Evolutionary conservation across 2,329 filamentous ascomycete species (phyloP), one percentile per base, ranked within the genome.

Genomic region (Fusarium beomiforme): DNA sequence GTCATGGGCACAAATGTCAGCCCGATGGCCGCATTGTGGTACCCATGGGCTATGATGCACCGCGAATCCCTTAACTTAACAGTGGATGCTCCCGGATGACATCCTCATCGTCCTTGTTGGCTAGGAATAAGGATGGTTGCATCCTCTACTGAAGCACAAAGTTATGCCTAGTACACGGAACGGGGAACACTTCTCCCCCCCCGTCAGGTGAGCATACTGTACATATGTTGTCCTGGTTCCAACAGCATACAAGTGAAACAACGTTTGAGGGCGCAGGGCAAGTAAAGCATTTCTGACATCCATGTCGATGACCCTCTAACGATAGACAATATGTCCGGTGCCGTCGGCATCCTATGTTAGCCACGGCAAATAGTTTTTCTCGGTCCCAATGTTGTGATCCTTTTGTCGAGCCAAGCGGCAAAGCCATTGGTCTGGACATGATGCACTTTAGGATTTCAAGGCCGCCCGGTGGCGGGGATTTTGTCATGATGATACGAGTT

Each of bases 1-100:
- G 62, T 60, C 43, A 63, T 60, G 61, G 59, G 60, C 60, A 70
- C 54, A 61, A 58, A 67, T 64, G 36, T 70, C 59, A 64, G 69
- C 59, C 61, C 60, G 59, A 46, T 59, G 44, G 49, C 60, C 62
- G 63, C 39, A 54, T 60, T 57, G 72, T 75, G 64, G 59, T 54
- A 69, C 37, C 17, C 13, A 46, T 46, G 37, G 37, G 41, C 69
- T 49, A 54, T 51, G 41, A 49, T 57, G 56, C 60, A 55, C 59
- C 59, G 47, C 46, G 50, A 53, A 65, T 55, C 47, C 50, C 58
- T 62, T 34, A 37, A 56, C 54, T 51, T 37, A 47, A 57, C 43
- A 55, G 62, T 69, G 55, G 60, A 54, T 59, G 64, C 39, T 62
- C 24, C 33, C 50, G 59, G 71, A 59, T 67, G 42, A 42, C 53